These are phyloP conservation scores for Irpex sp. DNA, from an alignment of 1,284 basidiomycete species.

Conservation along the genomic window DNA sequence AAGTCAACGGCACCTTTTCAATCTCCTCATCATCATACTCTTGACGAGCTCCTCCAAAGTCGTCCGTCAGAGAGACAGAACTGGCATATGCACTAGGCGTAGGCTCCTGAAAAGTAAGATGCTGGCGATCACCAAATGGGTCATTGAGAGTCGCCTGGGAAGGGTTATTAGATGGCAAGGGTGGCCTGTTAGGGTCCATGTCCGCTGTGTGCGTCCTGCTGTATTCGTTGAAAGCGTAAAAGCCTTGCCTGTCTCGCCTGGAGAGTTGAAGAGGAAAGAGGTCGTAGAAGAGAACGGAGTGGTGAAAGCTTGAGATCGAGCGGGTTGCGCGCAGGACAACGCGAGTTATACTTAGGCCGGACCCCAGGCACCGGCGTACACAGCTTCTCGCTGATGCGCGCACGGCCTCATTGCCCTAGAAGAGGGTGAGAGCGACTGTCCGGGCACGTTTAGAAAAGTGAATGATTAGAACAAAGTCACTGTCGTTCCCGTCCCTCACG, in stretches of 20 bases:
- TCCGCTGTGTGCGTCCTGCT: background rate
- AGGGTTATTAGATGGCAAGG: constrained; percentile 35
- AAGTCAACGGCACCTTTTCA: constrained; percentile 71
- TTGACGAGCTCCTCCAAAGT: constrained; percentile 40
- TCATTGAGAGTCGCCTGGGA: constrained; percentile 36
- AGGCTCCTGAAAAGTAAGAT: constrained; percentile 60
- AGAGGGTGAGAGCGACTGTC: background rate
- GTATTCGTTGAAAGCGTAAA: constrained; percentile 11
- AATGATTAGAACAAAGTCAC: background rate
- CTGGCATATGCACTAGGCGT: constrained; percentile 43
- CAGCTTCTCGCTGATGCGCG: background rate
- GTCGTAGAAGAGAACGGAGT: background rate
- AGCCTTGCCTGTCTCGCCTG: constrained; percentile 16
- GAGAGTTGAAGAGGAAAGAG: constrained; percentile 4
- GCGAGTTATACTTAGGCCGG: constrained; percentile 5
- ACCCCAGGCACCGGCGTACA: constrained; percentile 7
- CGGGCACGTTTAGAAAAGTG: background rate
- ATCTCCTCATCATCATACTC: constrained; percentile 61
- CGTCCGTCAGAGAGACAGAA: constrained; percentile 49
- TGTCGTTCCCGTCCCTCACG: background rate
- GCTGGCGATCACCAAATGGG: constrained; percentile 67
- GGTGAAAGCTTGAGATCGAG: constrained; percentile 2
- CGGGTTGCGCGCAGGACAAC: background rate
- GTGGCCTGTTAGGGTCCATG: constrained; percentile 47
- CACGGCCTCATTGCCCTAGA: background rate